phyloP scores from a whole-genome alignment of 1,284 basidiomycete genomes.

The Fomitopsis betulina region DNA sequence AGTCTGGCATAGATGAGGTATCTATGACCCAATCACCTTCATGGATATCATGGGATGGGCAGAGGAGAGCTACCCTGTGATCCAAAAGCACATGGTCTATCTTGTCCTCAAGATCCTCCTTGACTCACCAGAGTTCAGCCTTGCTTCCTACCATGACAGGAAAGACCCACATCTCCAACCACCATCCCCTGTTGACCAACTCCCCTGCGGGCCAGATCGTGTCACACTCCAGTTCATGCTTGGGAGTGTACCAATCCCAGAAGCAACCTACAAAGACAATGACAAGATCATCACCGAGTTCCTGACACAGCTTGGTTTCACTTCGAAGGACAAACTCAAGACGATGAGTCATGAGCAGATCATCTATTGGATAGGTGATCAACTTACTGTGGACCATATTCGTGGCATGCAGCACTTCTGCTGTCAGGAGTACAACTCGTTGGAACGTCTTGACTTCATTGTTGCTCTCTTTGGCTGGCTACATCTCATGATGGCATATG shows the following conservation, averaged over 20 bases:
- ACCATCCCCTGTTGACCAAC: not conserved
- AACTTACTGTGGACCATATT: constrained; percentile 17
- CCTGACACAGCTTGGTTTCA: constrained; percentile 9
- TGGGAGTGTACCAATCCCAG: constrained; percentile 13
- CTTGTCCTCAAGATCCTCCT: not conserved
- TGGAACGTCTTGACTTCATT: constrained; percentile 29
- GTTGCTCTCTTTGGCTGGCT: constrained; percentile 30
- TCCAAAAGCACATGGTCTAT: not conserved
- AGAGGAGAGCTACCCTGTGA: not conserved
- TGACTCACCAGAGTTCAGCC: not conserved
- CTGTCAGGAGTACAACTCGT: constrained; percentile 29
- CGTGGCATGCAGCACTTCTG: constrained; percentile 19
- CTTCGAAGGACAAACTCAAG: not conserved
- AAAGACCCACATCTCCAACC: not conserved
- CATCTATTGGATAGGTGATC: constrained; percentile 19
- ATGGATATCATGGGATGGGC: not conserved
- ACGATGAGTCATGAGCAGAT: constrained; percentile 1
- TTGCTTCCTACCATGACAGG: not conserved
- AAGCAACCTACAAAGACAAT: constrained; percentile 20
- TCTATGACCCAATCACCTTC: not conserved
- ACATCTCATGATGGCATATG: constrained; percentile 30
- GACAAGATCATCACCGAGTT: constrained; percentile 8
- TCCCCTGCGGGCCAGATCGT: not conserved
- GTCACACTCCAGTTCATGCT: constrained; percentile 14
- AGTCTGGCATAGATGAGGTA: not conserved